A percentile compares a stretch with the other conserved stretches of the same genome.
These are phyloP conservation scores for Cardiospermum halicacabum DNA, from an alignment of 345 rosid genomes.

Conservation along the genomic window DNA sequence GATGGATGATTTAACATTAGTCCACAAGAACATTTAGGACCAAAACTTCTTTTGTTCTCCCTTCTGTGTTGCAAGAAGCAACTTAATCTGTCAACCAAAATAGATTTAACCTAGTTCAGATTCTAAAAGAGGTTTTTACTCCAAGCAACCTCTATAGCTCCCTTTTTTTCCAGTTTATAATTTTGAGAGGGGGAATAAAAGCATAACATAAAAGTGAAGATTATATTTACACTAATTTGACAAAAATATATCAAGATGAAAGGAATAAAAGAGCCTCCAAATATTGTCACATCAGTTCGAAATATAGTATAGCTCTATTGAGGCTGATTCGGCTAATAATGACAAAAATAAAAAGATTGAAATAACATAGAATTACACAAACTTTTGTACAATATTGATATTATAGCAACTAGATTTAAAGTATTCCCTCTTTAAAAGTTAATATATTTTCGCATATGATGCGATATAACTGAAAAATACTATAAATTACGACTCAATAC, in stretches of 20 bases:
- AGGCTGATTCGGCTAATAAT: background rate
- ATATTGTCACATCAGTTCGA: background rate
- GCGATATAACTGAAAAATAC: too few relatives aligned
- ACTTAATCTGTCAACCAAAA: background rate
- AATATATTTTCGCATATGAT: background rate
- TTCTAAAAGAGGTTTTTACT: background rate
- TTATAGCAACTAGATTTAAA: background rate
- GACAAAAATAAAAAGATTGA: background rate
- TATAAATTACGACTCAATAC: too few relatives aligned
- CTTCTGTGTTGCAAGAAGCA: background rate
- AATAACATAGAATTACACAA: too few relatives aligned
- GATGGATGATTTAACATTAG: background rate
- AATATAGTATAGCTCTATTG: background rate
- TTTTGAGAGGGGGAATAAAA: background rate
- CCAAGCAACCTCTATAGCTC: background rate
- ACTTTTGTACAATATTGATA: slow-evolving; percentile 3
- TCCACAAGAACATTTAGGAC: background rate
- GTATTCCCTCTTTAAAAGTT: background rate
- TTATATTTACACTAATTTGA: too few relatives aligned
- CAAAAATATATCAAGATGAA: background rate
- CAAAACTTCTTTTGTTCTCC: background rate
- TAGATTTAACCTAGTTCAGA: background rate
- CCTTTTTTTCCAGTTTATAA: background rate
- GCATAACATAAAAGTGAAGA: too few relatives aligned
- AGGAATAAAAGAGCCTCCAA: background rate